Conservation (phyloP, 2,329 filamentous ascomycete genomes). For the Diplodia corticola region DNA sequence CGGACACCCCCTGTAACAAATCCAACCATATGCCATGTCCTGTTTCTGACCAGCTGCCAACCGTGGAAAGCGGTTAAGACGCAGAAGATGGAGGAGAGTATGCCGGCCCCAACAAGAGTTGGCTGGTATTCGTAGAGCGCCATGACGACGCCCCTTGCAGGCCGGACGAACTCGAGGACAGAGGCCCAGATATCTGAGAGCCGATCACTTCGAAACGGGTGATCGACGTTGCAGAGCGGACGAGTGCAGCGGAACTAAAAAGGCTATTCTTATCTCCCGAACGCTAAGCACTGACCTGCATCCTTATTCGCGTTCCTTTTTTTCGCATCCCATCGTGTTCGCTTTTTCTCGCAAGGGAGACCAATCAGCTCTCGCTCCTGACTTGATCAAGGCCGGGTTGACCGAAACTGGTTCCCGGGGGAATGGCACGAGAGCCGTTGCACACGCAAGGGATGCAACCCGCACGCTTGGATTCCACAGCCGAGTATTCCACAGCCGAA, state of each 20-base stretch:
- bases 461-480: background rate
- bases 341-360: background rate
- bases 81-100: conserved; percentile 34
- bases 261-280: background rate
- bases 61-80: conserved; percentile 38
- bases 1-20: conserved; percentile 55
- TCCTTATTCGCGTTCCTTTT: background rate
- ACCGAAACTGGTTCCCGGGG: background rate
- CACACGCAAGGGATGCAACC: background rate
- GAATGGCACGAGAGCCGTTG: background rate
- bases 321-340: background rate
- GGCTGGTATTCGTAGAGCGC: conserved; percentile 36
- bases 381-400: background rate
- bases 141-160: background rate
- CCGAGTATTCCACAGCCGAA: no score
- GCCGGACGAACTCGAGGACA: background rate
- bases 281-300: background rate
- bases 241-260: background rate
- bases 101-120: conserved; percentile 32
- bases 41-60: conserved; percentile 40
- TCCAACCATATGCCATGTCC: conserved; percentile 54
- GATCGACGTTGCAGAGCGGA: no score
- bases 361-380: background rate
- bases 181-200: background rate
- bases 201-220: background rate